Evolutionary conservation across 495 filamentous ascomycete genomes (phyloP), one percentile per base, ranked within the genome.

Genomic region (Tuber umbilicatum): DNA sequence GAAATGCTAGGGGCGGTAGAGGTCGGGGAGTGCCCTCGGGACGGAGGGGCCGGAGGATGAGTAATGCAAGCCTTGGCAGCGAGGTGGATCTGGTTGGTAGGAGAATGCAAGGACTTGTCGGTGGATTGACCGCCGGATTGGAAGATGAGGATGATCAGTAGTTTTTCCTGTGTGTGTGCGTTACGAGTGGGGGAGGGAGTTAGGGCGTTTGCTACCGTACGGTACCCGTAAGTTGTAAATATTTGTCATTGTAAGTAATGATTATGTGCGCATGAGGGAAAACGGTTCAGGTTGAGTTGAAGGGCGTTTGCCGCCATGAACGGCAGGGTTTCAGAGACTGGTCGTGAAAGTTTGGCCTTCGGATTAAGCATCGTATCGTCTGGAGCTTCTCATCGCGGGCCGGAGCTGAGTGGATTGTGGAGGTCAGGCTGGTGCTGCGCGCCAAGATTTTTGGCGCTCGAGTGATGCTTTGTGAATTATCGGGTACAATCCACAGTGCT

Each of bases 41-140:
- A 35, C 55, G 55, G 79, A 74, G 73, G 77, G 69, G 77, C 47
- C 79, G 81, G 72, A 85, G 87, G 43, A 86, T 87, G 17, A 91
- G 90, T 78, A 84, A 93, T 72, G 88, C 91, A 7, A 92, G 91
- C 83, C 84, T 97, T 42, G 89, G 89, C 41, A 97, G 92, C 81
- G 89, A 91, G 75, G 93, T 96, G 75, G 93, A 97, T 85, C 81
- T 97, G 73, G 83, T 98, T 21, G 89, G 90, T 10, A 85, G 94
- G 72, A 85, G 94, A 64, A 98, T 98, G 94, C 89, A 91, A 80
- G 92, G 92, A 9, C 83, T 98, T 39, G 90, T 92, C 10, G 89
- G 91, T 6, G 89, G 91, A 16, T 85, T 97, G 85, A 94, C 92
- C 84, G 91, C 93, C 12, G 79, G 87, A 74, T 85, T 86, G 5